Conservation (phyloP, 1,139 yeast species). For the Pichia norvegensis region DNA sequence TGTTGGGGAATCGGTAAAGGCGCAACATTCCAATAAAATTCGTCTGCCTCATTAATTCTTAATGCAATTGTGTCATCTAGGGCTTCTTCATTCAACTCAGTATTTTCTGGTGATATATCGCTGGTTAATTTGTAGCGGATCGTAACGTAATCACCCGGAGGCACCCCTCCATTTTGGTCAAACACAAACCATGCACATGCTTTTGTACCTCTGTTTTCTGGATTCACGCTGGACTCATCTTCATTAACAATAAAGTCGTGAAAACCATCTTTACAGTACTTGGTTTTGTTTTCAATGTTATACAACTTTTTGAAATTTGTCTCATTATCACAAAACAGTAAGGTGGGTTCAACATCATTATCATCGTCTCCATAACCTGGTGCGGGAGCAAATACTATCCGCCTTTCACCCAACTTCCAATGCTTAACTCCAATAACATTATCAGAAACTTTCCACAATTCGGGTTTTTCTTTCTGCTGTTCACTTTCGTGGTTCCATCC, state of each 20-base stretch:
- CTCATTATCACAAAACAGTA: constrained; percentile 84
- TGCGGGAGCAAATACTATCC: constrained; percentile 77
- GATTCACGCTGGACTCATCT: constrained; percentile 56
- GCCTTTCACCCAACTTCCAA: constrained; percentile 64
- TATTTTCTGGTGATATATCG: constrained; percentile 30
- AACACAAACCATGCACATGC: constrained; percentile 78
- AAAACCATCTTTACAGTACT: constrained; percentile 82
- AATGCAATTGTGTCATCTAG: constrained; percentile 67
- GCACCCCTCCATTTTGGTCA: constrained; percentile 68
- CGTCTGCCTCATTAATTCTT: constrained; percentile 87
- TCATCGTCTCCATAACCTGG: constrained; percentile 59
- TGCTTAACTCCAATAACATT: constrained; percentile 55
- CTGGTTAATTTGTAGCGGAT: constrained; percentile 62
- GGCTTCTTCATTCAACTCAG: constrained; percentile 67
- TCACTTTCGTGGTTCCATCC: constrained; percentile 63
- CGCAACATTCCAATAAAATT: constrained; percentile 83
- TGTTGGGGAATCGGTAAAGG: constrained; percentile 84
- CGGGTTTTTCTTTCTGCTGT: constrained; percentile 42
- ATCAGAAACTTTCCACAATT: constrained; percentile 33
- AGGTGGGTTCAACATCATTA: constrained; percentile 65
- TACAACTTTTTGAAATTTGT: constrained; percentile 69
- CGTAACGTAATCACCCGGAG: constrained; percentile 84
- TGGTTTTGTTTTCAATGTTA: constrained; percentile 47
- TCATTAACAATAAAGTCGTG: constrained; percentile 73
- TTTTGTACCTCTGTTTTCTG: constrained; percentile 62